These are phyloP conservation scores for Sarocladiaceae sp. DNA, from an alignment of 2,329 filamentous ascomycete genomes.

Conservation along the genomic window DNA sequence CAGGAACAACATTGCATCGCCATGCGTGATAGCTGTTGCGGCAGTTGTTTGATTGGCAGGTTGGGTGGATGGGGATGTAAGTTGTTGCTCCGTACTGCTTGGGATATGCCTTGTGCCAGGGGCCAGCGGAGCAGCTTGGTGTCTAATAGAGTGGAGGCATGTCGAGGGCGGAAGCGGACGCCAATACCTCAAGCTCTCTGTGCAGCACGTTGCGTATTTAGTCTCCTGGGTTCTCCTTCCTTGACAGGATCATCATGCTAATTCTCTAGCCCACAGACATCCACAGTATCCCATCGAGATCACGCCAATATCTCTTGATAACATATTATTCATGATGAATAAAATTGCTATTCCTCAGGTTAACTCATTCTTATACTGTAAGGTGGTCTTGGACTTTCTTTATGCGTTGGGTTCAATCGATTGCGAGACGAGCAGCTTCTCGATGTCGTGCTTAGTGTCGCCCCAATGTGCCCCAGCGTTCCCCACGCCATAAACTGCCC, in stretches of 20 bases:
- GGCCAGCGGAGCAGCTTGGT: constrained; percentile 3
- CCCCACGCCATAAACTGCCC: too few relatives aligned
- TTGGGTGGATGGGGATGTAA: background rate
- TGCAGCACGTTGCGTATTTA: constrained; percentile 4
- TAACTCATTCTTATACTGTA: too few relatives aligned
- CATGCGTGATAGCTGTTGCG: constrained; percentile 1
- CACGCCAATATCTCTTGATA: background rate
- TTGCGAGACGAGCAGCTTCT: too few relatives aligned
- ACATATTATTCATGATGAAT: background rate
- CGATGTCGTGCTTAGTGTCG: too few relatives aligned
- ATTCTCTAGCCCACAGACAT: background rate
- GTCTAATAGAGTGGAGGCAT: background rate
- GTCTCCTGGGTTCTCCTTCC: background rate
- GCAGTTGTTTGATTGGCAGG: constrained; percentile 4
- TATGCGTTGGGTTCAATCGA: too few relatives aligned
- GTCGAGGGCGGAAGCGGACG: background rate
- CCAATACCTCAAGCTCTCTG: background rate
- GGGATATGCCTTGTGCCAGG: background rate
- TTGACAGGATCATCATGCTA: background rate
- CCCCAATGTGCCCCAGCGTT: too few relatives aligned
- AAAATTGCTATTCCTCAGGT: too few relatives aligned
- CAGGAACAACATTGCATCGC: background rate
- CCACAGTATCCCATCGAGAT: background rate
- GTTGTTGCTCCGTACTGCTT: background rate
- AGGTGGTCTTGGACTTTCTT: too few relatives aligned